A percentile compares a stretch with the other conserved stretches of the same genome.
Conservation (phyloP, 2,329 filamentous ascomycete species). For the Endothia cerciana region DNA sequence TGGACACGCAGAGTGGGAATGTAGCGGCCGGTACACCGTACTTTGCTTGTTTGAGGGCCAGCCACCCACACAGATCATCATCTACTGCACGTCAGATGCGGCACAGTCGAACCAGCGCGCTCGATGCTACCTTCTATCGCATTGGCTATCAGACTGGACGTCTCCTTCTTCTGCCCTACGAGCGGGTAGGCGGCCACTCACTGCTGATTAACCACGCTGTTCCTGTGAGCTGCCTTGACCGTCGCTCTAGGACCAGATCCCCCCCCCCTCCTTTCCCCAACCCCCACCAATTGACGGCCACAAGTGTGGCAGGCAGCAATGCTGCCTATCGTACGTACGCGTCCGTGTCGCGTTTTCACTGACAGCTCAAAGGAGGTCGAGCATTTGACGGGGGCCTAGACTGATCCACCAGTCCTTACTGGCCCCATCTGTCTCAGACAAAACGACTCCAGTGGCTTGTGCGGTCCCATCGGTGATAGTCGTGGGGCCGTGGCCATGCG, state of each 20-base stretch:
- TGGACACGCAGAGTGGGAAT: too few relatives aligned
- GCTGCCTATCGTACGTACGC: background rate
- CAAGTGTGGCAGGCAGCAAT: background rate
- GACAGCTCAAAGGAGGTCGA: background rate
- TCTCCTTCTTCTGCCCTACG: slow-evolving; percentile 20
- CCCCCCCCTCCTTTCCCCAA: too few relatives aligned
- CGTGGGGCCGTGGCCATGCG: background rate
- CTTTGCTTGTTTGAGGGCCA: background rate
- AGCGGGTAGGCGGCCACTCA: slow-evolving; percentile 9
- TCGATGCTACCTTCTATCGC: slow-evolving; percentile 4
- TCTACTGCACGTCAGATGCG: slow-evolving; percentile 22
- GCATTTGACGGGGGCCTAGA: background rate
- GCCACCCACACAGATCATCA: slow-evolving; percentile 16
- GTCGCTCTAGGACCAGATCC: background rate
- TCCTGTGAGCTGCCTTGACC: background rate
- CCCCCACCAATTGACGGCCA: background rate
- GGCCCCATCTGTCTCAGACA: background rate
- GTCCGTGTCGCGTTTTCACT: background rate
- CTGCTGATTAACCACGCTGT: background rate
- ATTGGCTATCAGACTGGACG: background rate
- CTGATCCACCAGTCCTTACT: background rate
- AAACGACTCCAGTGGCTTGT: background rate
- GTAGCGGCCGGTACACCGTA: slow-evolving; percentile 4
- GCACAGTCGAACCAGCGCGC: background rate
- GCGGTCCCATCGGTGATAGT: background rate